Conservation (phyloP, 305 asterid species). For the Ilex paraguariensis region DNA sequence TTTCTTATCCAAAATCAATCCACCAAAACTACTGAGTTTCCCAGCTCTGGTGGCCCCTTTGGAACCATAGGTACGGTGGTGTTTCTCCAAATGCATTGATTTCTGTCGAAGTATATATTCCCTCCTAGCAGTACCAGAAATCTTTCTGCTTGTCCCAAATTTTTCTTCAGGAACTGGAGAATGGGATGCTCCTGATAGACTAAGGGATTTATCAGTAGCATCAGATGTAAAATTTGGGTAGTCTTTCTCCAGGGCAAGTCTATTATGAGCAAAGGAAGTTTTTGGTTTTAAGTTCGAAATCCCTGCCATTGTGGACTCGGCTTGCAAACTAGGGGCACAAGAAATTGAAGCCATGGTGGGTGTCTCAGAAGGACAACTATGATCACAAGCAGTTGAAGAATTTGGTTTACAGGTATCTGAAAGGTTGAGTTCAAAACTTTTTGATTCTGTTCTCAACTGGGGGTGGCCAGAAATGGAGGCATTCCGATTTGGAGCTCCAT, state of each 20-base stretch:
- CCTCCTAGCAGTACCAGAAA: constrained; percentile 68
- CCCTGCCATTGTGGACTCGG: constrained; percentile 30
- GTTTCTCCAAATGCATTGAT: constrained; percentile 72
- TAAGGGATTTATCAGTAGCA: constrained; percentile 48
- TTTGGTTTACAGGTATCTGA: constrained; percentile 37
- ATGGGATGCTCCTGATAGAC: constrained; percentile 46
- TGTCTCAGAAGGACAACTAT: constrained; percentile 31
- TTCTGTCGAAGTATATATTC: constrained; percentile 75
- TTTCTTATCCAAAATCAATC: constrained; percentile 79
- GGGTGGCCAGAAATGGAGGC: constrained; percentile 32
- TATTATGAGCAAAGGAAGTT: constrained; percentile 27
- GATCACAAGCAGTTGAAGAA: constrained; percentile 35
- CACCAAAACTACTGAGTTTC: constrained; percentile 58
- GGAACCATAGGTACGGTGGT: constrained; percentile 58
- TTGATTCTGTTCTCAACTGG: constrained; percentile 32
- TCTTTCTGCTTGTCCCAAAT: constrained; percentile 62
- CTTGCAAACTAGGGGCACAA: constrained; percentile 35
- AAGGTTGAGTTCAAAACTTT: constrained; percentile 31
- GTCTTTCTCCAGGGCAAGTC: constrained; percentile 41
- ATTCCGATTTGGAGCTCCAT: constrained; percentile 26
- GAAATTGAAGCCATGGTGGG: constrained; percentile 27
- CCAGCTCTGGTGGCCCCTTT: constrained; percentile 63
- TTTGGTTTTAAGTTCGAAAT: constrained; percentile 36
- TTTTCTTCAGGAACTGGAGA: constrained; percentile 49
- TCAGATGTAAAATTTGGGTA: constrained; percentile 29